phyloP scores from a whole-genome alignment of 2,329 filamentous ascomycete genomes.

The Neobulgaria alba region DNA sequence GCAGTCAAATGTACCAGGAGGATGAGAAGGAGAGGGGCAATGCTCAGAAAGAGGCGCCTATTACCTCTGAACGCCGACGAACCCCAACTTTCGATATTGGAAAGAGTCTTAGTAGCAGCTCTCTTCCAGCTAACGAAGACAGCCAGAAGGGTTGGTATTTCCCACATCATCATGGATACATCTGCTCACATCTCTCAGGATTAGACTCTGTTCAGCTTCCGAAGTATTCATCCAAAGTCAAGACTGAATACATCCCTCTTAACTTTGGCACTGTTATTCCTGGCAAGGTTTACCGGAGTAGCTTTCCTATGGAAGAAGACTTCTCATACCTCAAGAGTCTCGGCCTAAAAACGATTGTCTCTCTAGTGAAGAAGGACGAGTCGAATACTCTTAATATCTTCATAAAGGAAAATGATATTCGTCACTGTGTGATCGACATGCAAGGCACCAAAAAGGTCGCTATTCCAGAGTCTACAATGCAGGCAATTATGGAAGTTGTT shows the following conservation, averaged over 20 bases:
- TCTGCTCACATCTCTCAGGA: too few species aligned
- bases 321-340: constrained; percentile 61
- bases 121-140: not conserved
- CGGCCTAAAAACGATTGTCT: constrained; percentile 71
- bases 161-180: too few species aligned
- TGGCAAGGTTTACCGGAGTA: constrained; percentile 66
- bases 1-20: not conserved
- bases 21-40: not conserved
- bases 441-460: constrained; percentile 79
- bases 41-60: not conserved
- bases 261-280: constrained; percentile 73
- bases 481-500: constrained; percentile 60
- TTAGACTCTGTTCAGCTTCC: constrained; percentile 1
- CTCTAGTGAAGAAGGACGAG: constrained; percentile 54
- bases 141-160: too few species aligned
- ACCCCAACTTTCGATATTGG: constrained; percentile 1
- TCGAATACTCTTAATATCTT: constrained; percentile 56
- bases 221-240: constrained; percentile 12
- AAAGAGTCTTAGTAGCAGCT: not conserved
- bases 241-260: constrained; percentile 35
- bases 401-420: constrained; percentile 57
- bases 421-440: constrained; percentile 68
- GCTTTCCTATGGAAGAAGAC: constrained; percentile 65
- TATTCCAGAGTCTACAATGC: constrained; percentile 60
- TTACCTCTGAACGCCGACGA: not conserved